These are phyloP conservation scores for Trichoderma orchidacearum DNA, from an alignment of 495 filamentous ascomycete genomes.

Conservation along the genomic window DNA sequence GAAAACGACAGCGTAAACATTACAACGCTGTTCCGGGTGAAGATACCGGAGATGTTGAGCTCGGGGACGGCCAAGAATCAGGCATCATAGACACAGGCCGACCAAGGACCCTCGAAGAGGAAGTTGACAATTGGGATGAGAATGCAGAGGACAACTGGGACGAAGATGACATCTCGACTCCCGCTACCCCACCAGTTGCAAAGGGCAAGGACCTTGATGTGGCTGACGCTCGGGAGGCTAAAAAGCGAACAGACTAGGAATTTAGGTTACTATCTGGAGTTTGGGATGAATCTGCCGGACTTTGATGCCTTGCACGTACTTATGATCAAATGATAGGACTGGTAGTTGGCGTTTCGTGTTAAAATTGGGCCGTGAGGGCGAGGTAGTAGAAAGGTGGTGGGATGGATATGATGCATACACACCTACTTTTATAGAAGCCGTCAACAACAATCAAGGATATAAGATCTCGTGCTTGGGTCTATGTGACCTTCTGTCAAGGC, in stretches of 20 bases:
- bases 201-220: conserved; percentile 4
- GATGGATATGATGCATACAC: background rate
- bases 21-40: conserved; percentile 48
- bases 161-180: conserved; percentile 40
- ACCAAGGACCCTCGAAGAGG: conserved; percentile 43
- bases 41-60: conserved; percentile 36
- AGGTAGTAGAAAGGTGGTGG: background rate
- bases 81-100: conserved; percentile 24
- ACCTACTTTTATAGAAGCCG: too few relatives aligned
- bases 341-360: background rate
- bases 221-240: conserved; percentile 10
- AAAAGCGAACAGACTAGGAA: conserved; percentile 26
- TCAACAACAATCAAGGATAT: too few relatives aligned
- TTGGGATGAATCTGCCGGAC: background rate
- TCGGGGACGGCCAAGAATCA: conserved; percentile 39
- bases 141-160: conserved; percentile 66
- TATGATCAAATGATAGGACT: background rate
- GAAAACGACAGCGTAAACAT: conserved; percentile 59
- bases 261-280: background rate
- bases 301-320: background rate
- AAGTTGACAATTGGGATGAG: conserved; percentile 77
- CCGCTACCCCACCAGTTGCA: background rate
- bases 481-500: too few relatives aligned
- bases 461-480: too few relatives aligned
- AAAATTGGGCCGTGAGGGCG: background rate